Percentiles rank a stretch among this genome's conserved stretches.
Conservation (phyloP, 345 rosid genomes). For the Populus deltoides region DNA sequence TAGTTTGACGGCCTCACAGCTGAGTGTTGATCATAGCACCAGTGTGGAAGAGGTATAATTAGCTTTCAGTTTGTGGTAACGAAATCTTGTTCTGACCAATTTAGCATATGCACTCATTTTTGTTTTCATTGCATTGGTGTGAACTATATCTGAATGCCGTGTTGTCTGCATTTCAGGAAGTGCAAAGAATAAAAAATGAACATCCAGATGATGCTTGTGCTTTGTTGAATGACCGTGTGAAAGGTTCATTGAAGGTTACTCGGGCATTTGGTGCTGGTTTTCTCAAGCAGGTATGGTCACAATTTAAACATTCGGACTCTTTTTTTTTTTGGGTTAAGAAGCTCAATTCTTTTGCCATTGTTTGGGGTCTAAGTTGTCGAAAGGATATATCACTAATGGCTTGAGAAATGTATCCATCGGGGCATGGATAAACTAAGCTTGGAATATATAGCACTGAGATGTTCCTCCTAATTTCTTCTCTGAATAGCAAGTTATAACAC, state of each 20-base stretch:
- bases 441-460: background rate
- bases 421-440: background rate
- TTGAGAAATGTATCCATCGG: background rate
- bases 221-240: slow-evolving; percentile 77
- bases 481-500: background rate
- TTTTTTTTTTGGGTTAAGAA: background rate
- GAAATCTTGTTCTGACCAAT: slow-evolving; percentile 18
- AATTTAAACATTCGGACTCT: background rate
- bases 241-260: slow-evolving; percentile 93
- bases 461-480: background rate
- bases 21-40: slow-evolving; percentile 86
- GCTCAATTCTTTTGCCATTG: background rate
- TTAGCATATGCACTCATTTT: background rate
- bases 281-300: slow-evolving; percentile 67
- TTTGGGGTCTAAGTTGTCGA: background rate
- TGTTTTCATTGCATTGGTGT: background rate
- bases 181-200: slow-evolving; percentile 69
- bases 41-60: slow-evolving; percentile 60
- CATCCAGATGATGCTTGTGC: slow-evolving; percentile 81
- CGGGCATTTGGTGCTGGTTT: slow-evolving; percentile 97
- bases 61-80: slow-evolving; percentile 26
- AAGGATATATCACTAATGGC: background rate
- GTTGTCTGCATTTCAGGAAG: slow-evolving; percentile 56
- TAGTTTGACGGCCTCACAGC: slow-evolving; percentile 56
- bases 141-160: background rate